Percentiles rank a stretch among this genome's conserved stretches.
Conservation (phyloP, 2,329 filamentous ascomycete genomes). For the Nothopassalora personata region DNA sequence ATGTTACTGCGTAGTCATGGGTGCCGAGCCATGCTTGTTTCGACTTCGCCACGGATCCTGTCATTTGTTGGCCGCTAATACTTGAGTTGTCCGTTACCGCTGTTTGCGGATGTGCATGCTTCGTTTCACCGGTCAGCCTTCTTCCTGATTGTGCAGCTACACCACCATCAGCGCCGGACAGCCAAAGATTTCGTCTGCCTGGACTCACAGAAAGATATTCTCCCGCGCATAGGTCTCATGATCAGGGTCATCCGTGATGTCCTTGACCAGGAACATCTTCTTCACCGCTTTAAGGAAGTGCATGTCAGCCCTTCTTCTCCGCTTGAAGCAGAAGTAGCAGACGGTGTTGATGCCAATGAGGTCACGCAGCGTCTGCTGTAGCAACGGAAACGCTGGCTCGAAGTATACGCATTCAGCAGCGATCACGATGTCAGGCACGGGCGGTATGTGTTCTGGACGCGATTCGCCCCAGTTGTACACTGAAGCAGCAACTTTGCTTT, state of each 20-base stretch:
- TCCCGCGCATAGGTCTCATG: slow-evolving; percentile 42
- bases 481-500: slow-evolving; percentile 57
- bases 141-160: slow-evolving; percentile 17
- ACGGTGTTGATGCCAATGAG: slow-evolving; percentile 61
- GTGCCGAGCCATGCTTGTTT: background rate
- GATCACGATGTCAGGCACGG: slow-evolving; percentile 70
- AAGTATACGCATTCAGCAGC: slow-evolving; percentile 97
- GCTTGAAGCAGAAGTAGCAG: slow-evolving; percentile 93
- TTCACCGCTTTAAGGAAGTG: slow-evolving; percentile 48
- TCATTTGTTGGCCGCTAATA: slow-evolving; percentile 3
- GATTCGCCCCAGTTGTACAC: slow-evolving; percentile 71
- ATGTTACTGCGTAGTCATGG: background rate
- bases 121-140: slow-evolving; percentile 16
- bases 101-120: background rate
- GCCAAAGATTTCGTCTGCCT: background rate
- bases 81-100: slow-evolving; percentile 12
- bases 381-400: slow-evolving; percentile 85
- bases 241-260: slow-evolving; percentile 47
- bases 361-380: slow-evolving; percentile 71
- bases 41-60: slow-evolving; percentile 2
- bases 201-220: slow-evolving; percentile 46
- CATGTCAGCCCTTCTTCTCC: slow-evolving; percentile 65
- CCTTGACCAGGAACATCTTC: slow-evolving; percentile 20
- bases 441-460: slow-evolving; percentile 40
- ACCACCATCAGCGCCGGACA: background rate